phyloP scores from a whole-genome alignment of 495 filamentous ascomycete species.

The Choiromyces venosus region DNA sequence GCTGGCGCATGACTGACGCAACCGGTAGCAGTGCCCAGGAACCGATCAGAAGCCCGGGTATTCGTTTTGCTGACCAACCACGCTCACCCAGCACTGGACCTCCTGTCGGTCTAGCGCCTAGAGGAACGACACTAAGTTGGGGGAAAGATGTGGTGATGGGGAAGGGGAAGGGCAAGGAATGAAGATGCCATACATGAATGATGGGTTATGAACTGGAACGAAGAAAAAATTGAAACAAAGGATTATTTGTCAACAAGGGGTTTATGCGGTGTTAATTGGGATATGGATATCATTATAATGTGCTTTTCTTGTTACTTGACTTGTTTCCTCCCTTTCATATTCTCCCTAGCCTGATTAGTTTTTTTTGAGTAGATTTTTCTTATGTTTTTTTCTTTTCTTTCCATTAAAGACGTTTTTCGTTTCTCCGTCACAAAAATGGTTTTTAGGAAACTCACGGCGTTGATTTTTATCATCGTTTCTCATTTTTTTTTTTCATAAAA shows the following conservation, averaged over 20 bases:
- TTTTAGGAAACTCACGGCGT: neutral
- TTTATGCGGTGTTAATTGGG: neutral
- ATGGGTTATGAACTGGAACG: neutral
- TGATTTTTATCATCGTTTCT: neutral
- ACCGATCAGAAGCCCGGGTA: conserved; percentile 41
- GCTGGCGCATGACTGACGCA: conserved; percentile 9
- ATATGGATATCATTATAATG: neutral
- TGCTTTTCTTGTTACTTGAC: neutral
- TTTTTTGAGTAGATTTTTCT: neutral
- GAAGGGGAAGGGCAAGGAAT: conserved; percentile 34
- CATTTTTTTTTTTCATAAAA: neutral
- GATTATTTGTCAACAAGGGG: neutral
- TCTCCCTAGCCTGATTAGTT: neutral
- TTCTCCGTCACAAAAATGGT: neutral
- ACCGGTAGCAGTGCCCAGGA: conserved; percentile 16
- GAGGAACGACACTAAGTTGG: conserved; percentile 30
- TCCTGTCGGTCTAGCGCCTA: conserved; percentile 23
- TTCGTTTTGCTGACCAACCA: conserved; percentile 50
- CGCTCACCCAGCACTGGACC: conserved; percentile 4
- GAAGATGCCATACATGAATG: conserved; percentile 5
- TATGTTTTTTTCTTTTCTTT: neutral
- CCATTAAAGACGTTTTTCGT: neutral
- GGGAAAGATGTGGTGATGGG: conserved; percentile 28
- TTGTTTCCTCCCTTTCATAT: neutral
- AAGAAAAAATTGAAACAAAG: neutral